Base-by-base conservation (phyloP, 345 rosid genomes). In the Draba incana region DNA sequence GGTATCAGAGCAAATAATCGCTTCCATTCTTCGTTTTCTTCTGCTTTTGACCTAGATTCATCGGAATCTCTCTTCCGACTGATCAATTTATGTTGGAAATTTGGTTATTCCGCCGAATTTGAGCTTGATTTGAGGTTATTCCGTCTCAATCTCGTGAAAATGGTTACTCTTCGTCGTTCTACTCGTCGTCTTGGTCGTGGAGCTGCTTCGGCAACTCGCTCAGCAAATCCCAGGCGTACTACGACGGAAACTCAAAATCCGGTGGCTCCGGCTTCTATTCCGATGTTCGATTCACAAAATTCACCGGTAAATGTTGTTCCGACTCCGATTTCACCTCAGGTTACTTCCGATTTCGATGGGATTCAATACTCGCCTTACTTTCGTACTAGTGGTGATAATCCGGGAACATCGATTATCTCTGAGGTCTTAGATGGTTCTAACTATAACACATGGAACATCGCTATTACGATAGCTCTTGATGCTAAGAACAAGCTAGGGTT, bases 221-320 rank as follows among this genome's bases (percentile, higher is more conserved):
- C 43, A 1, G 3, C n/a, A 2, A 11, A 10, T 39, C 43, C 35
- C 5, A 2, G 35, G 6, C 1, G 35, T 5, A 5, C 0, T 20
- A 1, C n/a, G 43, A 12, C n/a, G n/a, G 11, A 0, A 0, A 39
- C 0, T 39, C n/a, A 11, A 1, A 10, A 1, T 10, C 5, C 13
- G 4, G 1, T 10, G 12, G 1, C 4, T 1, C 5, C 0, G 2
- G 1, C n/a, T 0, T 4, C 4, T 0, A 3, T 10, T 39, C 5
- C 5, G 5, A 3, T 39, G 43, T 1, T 3, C 3, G 4, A 11
- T 3, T 3, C 43, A 0, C 0, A 3, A 0, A 31, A 31, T 31
- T 7, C 8, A 5, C 5, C 8, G 3, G 3, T 2, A 3, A 31
- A 6, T 39, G 3, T 5, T 3, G n/a, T 1, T 39, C n/a, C 43